These are phyloP conservation scores for Apiotrichum siamense DNA, from an alignment of 1,284 basidiomycete genomes.

Conservation along the genomic window DNA sequence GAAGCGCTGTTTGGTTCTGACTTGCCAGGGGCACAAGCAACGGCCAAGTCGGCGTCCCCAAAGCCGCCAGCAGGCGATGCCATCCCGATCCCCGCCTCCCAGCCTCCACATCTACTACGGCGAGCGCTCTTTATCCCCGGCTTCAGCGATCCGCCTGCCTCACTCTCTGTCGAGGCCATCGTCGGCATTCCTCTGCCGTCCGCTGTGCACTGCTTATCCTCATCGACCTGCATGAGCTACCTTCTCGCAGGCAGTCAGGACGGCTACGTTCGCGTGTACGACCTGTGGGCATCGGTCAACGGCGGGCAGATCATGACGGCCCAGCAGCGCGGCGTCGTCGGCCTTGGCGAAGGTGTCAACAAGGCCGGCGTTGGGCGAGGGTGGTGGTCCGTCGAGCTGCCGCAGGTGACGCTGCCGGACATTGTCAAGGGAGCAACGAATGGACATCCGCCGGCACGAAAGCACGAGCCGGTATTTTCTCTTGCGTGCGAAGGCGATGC, in stretches of 20 bases:
- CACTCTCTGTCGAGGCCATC: conserved; percentile 84
- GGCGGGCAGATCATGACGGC: conserved; percentile 81
- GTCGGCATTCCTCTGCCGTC: conserved; percentile 84
- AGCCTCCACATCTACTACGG: conserved; percentile 34
- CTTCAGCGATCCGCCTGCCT: conserved; percentile 46
- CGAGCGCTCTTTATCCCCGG: conserved; percentile 30
- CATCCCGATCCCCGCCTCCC: not conserved
- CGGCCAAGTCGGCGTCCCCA: not conserved
- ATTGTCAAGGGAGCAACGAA: conserved; percentile 26
- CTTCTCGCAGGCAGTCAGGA: conserved; percentile 87
- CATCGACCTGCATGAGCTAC: conserved; percentile 81
- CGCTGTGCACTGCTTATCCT: conserved; percentile 76
- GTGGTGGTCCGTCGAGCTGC: conserved; percentile 64
- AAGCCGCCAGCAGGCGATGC: conserved; percentile 1
- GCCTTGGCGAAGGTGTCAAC: conserved; percentile 84
- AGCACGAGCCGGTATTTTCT: conserved; percentile 71
- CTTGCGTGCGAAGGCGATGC: conserved; percentile 83
- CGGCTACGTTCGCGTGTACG: conserved; percentile 88
- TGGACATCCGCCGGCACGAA: not conserved
- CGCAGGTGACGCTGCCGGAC: not conserved
- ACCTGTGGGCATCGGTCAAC: conserved; percentile 82
- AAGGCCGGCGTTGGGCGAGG: conserved; percentile 78
- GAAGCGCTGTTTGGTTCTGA: not conserved
- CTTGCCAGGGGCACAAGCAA: not conserved
- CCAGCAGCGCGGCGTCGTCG: conserved; percentile 80